phyloP scores from a whole-genome alignment of 768 basidiomycete genomes.

The Royoungia palumana region DNA sequence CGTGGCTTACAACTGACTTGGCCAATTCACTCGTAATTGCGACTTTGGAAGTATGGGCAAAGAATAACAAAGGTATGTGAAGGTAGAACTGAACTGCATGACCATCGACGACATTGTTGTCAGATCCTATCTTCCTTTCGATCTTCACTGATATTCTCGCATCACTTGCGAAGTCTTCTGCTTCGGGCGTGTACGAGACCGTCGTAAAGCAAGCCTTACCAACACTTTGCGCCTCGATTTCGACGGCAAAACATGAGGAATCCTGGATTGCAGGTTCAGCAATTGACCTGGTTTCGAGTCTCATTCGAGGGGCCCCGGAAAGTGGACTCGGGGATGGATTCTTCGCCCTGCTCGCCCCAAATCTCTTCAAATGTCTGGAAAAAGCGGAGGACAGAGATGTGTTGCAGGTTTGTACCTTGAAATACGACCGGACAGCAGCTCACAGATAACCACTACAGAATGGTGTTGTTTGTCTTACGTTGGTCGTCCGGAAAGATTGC shows the following conservation, averaged over 20 bases:
- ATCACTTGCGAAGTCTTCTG: conserved; percentile 60
- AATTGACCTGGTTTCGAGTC: conserved; percentile 73
- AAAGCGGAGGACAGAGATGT: conserved; percentile 84
- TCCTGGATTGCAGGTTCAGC: conserved; percentile 78
- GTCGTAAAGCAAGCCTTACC: conserved; percentile 77
- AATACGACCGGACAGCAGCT: neutral
- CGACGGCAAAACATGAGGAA: conserved; percentile 54
- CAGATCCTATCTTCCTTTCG: conserved; percentile 87
- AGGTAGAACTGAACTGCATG: neutral
- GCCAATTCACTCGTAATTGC: conserved; percentile 63
- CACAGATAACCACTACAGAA: conserved; percentile 47
- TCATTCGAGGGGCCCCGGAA: conserved; percentile 63
- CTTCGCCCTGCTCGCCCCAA: conserved; percentile 70
- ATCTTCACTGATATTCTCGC: conserved; percentile 79
- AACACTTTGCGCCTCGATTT: conserved; percentile 62
- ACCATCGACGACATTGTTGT: conserved; percentile 12
- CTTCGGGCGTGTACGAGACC: conserved; percentile 61
- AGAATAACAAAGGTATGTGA: conserved; percentile 74
- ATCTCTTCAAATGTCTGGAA: conserved; percentile 65
- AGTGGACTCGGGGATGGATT: conserved; percentile 76
- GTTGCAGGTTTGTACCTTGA: conserved; percentile 51
- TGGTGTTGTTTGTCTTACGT: conserved; percentile 76
- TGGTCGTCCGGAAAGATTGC: conserved; percentile 84
- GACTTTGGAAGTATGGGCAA: conserved; percentile 78
- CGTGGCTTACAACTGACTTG: conserved; percentile 68